phyloP scores from a whole-genome alignment of 805 yeast genomes.

The Kazachstania viticola region DNA sequence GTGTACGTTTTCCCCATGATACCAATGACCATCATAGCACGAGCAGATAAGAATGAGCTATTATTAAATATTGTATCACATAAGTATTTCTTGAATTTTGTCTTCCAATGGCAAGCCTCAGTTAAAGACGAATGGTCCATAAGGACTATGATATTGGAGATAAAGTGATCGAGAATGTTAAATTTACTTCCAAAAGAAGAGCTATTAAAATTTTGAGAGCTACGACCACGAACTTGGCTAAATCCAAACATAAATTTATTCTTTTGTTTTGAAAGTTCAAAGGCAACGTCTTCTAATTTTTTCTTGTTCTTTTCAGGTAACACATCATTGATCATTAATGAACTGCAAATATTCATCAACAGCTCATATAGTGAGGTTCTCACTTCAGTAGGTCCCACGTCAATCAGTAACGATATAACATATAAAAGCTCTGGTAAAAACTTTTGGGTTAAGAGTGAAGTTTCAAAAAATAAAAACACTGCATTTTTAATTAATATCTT shows the following conservation, averaged over 20 bases:
- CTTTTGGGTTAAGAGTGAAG: conserved; percentile 46
- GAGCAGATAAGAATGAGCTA: conserved; percentile 48
- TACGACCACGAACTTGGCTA: conserved; percentile 39
- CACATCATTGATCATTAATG: conserved; percentile 47
- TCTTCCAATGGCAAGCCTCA: conserved; percentile 44
- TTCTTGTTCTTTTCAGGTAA: conserved; percentile 31
- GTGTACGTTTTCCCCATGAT: conserved; percentile 53
- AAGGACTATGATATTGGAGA: conserved; percentile 42
- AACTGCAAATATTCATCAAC: conserved; percentile 55
- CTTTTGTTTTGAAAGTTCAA: conserved; percentile 42
- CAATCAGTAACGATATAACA: conserved; percentile 47
- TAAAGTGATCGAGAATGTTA: conserved; percentile 43
- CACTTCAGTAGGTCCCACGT: conserved; percentile 41
- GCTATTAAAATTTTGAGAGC: conserved; percentile 25
- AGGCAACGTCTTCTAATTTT: conserved; percentile 35
- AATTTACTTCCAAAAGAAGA: conserved; percentile 31
- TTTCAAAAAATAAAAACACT: conserved; percentile 60
- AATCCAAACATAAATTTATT: conserved; percentile 60
- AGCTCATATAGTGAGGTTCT: conserved; percentile 51
- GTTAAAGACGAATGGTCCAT: conserved; percentile 36
- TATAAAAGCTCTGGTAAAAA: conserved; percentile 63
- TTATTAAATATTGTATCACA: conserved; percentile 48
- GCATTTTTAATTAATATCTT: conserved; percentile 53
- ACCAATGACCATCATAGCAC: conserved; percentile 62
- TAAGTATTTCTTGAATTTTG: conserved; percentile 54